Base-by-base conservation (phyloP, 1,284 basidiomycete genomes). In the Leccinum pachyderme region DNA sequence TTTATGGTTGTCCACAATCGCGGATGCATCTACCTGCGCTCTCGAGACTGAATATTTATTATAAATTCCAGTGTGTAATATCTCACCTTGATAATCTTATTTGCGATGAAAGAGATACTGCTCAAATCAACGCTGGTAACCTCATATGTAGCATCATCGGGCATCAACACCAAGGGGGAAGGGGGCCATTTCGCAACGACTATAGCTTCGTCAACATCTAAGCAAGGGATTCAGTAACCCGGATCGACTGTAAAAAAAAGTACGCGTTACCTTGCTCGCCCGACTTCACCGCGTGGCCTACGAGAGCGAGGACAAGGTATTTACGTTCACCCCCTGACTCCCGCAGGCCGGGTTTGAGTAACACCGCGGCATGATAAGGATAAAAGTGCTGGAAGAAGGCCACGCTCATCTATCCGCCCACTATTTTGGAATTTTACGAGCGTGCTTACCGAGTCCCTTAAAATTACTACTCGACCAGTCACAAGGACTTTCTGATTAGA, bases 101-200 rank as follows among this genome's bases (percentile, higher is more conserved):
- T 81, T 5, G 92, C 90, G 4, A 98, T 83, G 53, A 96, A 75
- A 7, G 82, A 77, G 50, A 99, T 85, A 60, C 88, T 92, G n/a
- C 80, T 81, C 43, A 91, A 66, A 1, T 89, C 81, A 7, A 98
- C 81, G 4, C 79, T 73, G 1, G 75, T 74, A 4, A 93, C 67
- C 55, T 97, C 87, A 66, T 94, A 97, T 1, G 80, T 81, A 1
- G 81, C 78, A 25, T 83, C 74, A 1, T 81, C 73, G 0, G 81
- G 75, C 0, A 73, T 61, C 22, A 90, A 66, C 12, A 75, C 70
- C 52, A 71, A 61, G 3, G 87, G 76, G 1, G 65, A 65, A 3
- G 86, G 81, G 11, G 90, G 90, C 92, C 91, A 95, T 37, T 72
- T 72, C 3, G 95, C 94, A 3, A 89, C 77, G 12, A 93, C 72